These are phyloP conservation scores for Crucihimalaya himalaica DNA, from an alignment of 345 rosid species.

Conservation along the genomic window DNA sequence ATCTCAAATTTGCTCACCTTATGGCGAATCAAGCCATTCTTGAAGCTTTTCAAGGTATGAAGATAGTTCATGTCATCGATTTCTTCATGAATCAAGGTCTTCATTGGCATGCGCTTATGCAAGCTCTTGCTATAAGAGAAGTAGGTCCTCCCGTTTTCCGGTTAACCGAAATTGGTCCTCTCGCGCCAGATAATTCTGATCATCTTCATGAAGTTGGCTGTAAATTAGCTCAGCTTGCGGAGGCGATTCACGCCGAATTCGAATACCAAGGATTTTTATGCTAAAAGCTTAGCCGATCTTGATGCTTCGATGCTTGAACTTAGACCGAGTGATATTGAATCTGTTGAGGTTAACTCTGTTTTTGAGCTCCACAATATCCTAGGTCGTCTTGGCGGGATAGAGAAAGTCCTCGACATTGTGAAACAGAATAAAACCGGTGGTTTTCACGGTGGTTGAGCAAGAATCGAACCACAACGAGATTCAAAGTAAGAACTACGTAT, in stretches of 20 bases:
- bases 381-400: conserved; percentile 64
- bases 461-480: conserved; percentile 87
- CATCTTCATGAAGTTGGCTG: conserved; percentile 75
- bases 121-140: conserved; percentile 64
- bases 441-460: conserved; percentile 81
- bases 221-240: conserved; percentile 81
- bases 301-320: conserved; percentile 74
- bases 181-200: conserved; percentile 59
- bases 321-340: conserved; percentile 55
- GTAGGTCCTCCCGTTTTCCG: conserved; percentile 81
- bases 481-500: no score
- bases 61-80: conserved; percentile 73
- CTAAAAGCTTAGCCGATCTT: conserved; percentile 74
- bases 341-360: conserved; percentile 81
- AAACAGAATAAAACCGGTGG: conserved; percentile 65
- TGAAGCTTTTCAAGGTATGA: conserved; percentile 72
- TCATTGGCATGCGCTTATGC: conserved; percentile 93
- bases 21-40: conserved; percentile 89
- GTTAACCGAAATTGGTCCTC: conserved; percentile 83
- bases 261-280: conserved; percentile 80
- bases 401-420: conserved; percentile 61
- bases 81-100: conserved; percentile 77
- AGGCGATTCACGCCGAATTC: conserved; percentile 62
- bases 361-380: conserved; percentile 73
- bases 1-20: conserved; percentile 88